Evolutionary conservation across 371 early-diverging fungal species (phyloP), one percentile per base, ranked within the genome.

Genomic region (Actinomucor elegans): DNA sequence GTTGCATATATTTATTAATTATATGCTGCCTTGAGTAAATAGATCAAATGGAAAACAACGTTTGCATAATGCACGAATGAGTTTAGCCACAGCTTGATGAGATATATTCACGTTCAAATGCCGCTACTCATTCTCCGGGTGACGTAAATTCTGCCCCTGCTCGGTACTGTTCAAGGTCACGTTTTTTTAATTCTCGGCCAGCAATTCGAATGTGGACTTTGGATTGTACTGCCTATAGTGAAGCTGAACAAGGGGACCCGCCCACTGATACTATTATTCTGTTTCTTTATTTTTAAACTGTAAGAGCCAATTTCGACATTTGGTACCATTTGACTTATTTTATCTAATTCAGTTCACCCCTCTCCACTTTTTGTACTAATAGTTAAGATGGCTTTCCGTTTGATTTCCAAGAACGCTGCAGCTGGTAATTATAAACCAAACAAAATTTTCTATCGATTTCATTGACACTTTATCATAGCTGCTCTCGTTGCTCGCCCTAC

Each of bases 351-450:
- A 15, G 24, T 32, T 51, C 41, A 38, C 36, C 42, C 34, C 35
- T 48, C 41, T 47, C 36, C 42, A 26, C 35, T 48, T 48, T 47
- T 40, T 28, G 21, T 20, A 20, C 44, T 12, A 35, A 18, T 36
- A 36, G 41, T 28, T 21, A 51, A 54, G 20, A 65, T 65, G 66
- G 66, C 66, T 60, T 57, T 65, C 50, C 59, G 66, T 59, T 60
- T 65, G 43, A 59, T 65, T 35, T 48, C 66, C 53, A 65, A 65
- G 54, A 59, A 49, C 42, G 66, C 66, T 49, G 53, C 58, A 23
- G 36, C 60, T 44, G 66, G 66, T 65, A 60, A 52, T 23, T 12
- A 18, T 3, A 23, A 38, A 11, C 14, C 5, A 24, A 24, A 41
- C n/a, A n/a, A 20, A 21, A 37, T 9, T 12, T 4, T 18, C 14